A percentile compares a stretch with the other conserved stretches of the same genome.
phyloP scores from a whole-genome alignment of 495 filamentous ascomycete species.

The Sordaria brevicollis region DNA sequence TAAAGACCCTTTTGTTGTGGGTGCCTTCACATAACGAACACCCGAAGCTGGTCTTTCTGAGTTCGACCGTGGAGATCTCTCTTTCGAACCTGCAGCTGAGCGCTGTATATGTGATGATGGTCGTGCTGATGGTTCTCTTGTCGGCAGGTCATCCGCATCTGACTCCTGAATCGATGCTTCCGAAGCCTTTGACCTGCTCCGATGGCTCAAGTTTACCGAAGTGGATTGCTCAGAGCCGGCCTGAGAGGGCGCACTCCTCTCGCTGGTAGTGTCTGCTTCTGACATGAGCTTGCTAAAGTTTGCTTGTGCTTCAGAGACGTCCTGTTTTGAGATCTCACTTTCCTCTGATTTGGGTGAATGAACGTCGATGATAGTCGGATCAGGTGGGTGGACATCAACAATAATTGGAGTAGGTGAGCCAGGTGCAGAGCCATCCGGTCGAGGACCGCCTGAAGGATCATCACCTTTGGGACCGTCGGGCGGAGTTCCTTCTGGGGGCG shows the following conservation, averaged over 20 bases:
- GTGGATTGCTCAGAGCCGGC: not conserved
- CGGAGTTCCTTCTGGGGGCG: not conserved
- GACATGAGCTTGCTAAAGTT: not conserved
- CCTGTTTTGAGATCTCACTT: not conserved
- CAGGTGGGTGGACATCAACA: not conserved
- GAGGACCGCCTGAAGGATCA: not conserved
- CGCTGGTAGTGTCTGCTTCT: not conserved
- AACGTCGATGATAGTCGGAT: no score
- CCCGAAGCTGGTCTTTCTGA: not conserved
- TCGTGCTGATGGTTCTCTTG: not conserved
- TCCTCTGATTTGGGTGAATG: not conserved
- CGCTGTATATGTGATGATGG: not conserved
- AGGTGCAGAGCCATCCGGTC: not conserved
- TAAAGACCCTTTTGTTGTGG: not conserved
- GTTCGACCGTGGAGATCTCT: not conserved
- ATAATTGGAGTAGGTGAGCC: not conserved
- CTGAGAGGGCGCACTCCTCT: not conserved
- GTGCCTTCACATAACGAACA: not conserved
- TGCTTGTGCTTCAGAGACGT: not conserved
- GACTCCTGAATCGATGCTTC: not conserved
- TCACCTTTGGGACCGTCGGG: not conserved
- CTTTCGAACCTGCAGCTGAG: not conserved
- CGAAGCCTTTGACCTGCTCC: not conserved
- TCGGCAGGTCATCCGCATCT: not conserved
- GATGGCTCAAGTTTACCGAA: not conserved